Conservation (phyloP, 208 protist genomes). For the Leishmania turanica region DNA sequence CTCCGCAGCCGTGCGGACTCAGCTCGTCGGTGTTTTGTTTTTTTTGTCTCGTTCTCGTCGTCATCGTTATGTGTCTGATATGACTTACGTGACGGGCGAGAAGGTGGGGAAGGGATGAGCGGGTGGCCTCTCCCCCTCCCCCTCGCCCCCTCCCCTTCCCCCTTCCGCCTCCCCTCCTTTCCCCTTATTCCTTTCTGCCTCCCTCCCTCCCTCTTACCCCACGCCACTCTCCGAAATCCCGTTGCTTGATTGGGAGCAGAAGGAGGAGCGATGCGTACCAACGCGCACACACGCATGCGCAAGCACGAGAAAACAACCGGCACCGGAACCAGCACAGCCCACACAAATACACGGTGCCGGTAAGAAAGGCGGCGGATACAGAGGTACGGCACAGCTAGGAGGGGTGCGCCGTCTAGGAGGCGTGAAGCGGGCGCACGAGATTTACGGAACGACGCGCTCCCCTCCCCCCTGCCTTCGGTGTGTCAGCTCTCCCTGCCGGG, state of each 20-base stretch:
- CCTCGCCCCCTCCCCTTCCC: too few species aligned
- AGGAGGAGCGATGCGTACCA: background rate
- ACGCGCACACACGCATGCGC: background rate
- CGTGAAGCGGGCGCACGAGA: background rate
- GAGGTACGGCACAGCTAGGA: background rate
- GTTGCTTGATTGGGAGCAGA: background rate
- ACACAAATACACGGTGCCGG: background rate
- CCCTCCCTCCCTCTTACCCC: background rate
- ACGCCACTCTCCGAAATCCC: background rate
- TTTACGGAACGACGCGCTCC: background rate
- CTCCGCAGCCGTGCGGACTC: constrained; percentile 2
- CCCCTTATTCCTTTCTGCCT: background rate
- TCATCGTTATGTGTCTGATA: background rate
- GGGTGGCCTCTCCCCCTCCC: too few species aligned
- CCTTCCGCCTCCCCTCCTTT: background rate
- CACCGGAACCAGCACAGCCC: background rate
- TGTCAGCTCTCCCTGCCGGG: background rate
- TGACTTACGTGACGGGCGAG: background rate
- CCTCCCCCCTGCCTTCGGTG: background rate
- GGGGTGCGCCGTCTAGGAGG: background rate
- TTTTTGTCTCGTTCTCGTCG: background rate
- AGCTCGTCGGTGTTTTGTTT: background rate
- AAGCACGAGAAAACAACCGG: background rate
- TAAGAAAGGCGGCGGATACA: background rate
- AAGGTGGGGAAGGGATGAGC: background rate